Evolutionary conservation across 2,329 filamentous ascomycete genomes (phyloP).

Genomic region (Colletotrichum trifolii): DNA sequence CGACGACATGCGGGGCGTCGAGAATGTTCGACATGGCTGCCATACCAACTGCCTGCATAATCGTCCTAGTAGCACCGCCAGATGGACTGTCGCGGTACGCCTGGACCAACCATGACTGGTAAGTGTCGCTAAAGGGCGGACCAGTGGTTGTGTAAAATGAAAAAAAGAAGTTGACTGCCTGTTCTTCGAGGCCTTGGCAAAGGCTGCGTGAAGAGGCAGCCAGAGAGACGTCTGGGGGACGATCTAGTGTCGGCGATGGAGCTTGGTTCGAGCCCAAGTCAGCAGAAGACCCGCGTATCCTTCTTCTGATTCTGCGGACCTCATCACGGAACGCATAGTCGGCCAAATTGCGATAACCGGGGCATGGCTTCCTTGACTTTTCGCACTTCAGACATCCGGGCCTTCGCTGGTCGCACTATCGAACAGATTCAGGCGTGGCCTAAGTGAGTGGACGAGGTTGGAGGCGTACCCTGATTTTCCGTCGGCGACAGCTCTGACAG

Average conservation of each 20-base stretch:
- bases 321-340: constrained; percentile 43
- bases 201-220: not conserved
- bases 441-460: not conserved
- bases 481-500: constrained; percentile 42
- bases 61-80: constrained; percentile 28
- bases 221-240: not conserved
- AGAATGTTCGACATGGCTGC: constrained; percentile 41
- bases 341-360: constrained; percentile 41
- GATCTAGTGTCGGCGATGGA: no score
- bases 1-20: constrained; percentile 36
- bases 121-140: constrained; percentile 36
- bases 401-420: constrained; percentile 41
- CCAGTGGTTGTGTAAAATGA: constrained; percentile 39
- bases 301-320: constrained; percentile 38
- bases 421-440: no score
- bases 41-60: constrained; percentile 43
- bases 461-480: constrained; percentile 42
- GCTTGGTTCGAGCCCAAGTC: no score
- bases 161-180: constrained; percentile 41
- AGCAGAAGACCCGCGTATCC: not conserved
- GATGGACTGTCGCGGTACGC: constrained; percentile 26
- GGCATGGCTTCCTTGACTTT: constrained; percentile 39
- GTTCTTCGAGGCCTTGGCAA: constrained; percentile 25
- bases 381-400: constrained; percentile 42
- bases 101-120: constrained; percentile 38